Percentiles rank a stretch among this genome's conserved stretches.
phyloP scores from a whole-genome alignment of 768 basidiomycete species.

The Pisolithus sp. region DNA sequence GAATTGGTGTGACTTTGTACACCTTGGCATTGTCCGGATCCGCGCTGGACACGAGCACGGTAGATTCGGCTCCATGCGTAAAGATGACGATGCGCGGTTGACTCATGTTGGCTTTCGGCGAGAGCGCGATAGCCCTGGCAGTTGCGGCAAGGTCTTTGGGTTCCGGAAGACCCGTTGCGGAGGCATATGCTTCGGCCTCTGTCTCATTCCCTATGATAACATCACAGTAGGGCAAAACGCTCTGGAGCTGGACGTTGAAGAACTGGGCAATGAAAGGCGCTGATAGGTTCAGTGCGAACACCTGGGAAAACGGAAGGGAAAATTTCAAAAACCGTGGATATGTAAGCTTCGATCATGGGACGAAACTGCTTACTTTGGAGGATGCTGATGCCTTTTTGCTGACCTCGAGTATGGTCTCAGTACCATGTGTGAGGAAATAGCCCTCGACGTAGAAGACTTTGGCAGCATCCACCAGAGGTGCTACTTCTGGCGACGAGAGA shows the following conservation, averaged over 20 bases:
- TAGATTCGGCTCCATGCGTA: slow-evolving; percentile 82
- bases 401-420: slow-evolving; percentile 61
- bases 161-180: slow-evolving; percentile 60
- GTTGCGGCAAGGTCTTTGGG: slow-evolving; percentile 60
- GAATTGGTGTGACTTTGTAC: slow-evolving; percentile 53
- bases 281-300: slow-evolving; percentile 88
- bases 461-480: slow-evolving; percentile 71
- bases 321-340: background rate
- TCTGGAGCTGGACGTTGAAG: slow-evolving; percentile 76
- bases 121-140: slow-evolving; percentile 68
- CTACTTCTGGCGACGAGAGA: slow-evolving; percentile 67
- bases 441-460: slow-evolving; percentile 93
- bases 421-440: slow-evolving; percentile 94
- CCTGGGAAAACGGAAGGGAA: slow-evolving; percentile 34
- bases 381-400: slow-evolving; percentile 69
- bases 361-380: slow-evolving; percentile 51
- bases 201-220: slow-evolving; percentile 94
- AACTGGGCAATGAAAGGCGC: slow-evolving; percentile 97
- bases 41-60: slow-evolving; percentile 63
- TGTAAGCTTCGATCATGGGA: background rate
- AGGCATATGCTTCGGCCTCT: slow-evolving; percentile 86
- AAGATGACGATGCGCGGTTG: slow-evolving; percentile 81
- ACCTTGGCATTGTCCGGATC: slow-evolving; percentile 49
- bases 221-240: slow-evolving; percentile 80
- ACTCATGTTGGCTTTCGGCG: slow-evolving; percentile 67